Conservation (phyloP, 176 grass and related monocot species). For the Areca catechu region DNA sequence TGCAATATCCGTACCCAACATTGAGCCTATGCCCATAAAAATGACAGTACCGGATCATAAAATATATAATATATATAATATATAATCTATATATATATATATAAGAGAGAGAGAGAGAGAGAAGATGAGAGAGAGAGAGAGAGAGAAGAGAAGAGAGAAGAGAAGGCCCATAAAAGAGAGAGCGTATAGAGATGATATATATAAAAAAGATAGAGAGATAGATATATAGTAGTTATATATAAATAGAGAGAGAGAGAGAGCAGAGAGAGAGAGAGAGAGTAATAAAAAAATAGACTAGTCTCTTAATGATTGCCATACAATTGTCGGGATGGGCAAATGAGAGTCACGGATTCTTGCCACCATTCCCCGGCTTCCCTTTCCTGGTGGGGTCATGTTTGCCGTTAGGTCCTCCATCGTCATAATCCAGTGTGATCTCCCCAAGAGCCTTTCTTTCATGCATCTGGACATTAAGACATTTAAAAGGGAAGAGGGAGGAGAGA, state of each 20-base stretch:
- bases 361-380: conserved; percentile 45
- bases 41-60: not conserved
- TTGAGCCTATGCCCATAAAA: not conserved
- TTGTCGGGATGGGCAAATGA: not conserved
- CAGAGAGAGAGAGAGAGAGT: not conserved
- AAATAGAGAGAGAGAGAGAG: no score
- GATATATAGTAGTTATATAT: no score
- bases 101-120: no score
- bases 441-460: conserved; percentile 50
- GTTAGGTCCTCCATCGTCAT: conserved; percentile 75
- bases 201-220: no score
- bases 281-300: not conserved
- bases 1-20: not conserved
- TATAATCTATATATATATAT: no score
- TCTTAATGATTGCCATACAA: not conserved
- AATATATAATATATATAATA: no score
- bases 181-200: no score
- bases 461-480: conserved; percentile 13
- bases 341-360: conserved; percentile 44
- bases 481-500: not conserved
- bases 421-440: conserved; percentile 53
- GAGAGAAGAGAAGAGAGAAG: no score
- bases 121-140: no score
- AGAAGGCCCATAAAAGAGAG: no score
- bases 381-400: conserved; percentile 62